Evolutionary conservation across 495 filamentous ascomycete genomes (phyloP).

Genomic region (Aspergillus asperescens): DNA sequence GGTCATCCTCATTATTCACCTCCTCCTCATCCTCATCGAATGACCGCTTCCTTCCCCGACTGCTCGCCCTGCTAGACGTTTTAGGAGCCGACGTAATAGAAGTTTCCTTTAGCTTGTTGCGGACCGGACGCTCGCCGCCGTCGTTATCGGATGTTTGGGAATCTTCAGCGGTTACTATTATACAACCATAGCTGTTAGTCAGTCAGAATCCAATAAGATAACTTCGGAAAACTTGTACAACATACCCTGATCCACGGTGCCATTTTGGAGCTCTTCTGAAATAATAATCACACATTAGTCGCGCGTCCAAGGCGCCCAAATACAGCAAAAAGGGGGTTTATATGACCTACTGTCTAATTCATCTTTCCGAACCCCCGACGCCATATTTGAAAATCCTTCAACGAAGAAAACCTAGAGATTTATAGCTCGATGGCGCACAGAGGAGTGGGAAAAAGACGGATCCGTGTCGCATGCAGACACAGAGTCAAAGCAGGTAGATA

Average conservation of each 20-base stretch:
- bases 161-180: constrained; percentile 23
- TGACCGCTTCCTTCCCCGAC: constrained; percentile 52
- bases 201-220: neutral
- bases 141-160: constrained; percentile 44
- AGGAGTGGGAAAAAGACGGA: neutral
- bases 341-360: constrained; percentile 12
- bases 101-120: constrained; percentile 59
- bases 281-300: constrained; percentile 4
- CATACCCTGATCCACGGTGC: neutral
- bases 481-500: neutral
- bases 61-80: constrained; percentile 23
- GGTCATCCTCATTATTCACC: constrained; percentile 25
- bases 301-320: neutral
- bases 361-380: constrained; percentile 9
- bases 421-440: neutral
- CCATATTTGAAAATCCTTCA: constrained; percentile 8
- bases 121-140: constrained; percentile 50
- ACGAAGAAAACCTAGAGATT: neutral
- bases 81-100: constrained; percentile 43
- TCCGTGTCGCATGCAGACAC: neutral
- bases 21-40: constrained; percentile 44
- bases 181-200: neutral
- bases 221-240: neutral
- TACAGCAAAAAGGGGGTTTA: no score
- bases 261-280: neutral